Base-by-base conservation (phyloP, 169 alveolate species). In the Haemoproteus tartakovskyi region DNA sequence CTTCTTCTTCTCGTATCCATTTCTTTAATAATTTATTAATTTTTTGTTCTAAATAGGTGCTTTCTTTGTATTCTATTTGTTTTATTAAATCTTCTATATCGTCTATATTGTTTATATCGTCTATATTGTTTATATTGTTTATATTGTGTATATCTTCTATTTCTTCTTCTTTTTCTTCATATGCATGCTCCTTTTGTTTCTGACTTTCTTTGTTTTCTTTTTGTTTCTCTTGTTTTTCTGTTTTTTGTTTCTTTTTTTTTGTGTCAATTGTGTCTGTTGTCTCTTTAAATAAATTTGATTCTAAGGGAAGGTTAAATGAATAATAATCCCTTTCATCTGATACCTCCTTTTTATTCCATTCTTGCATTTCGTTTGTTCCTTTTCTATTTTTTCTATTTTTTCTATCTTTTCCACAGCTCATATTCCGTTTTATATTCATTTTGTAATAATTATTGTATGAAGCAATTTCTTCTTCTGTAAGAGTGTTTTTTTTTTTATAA, bases 1-100 rank as follows among this genome's bases (percentile, higher is more conserved):
- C 81, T 9, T 64, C 64, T 64, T 64, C 81, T 38, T 64, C 81
- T 52, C 40, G 19, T 3, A 64, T 47, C 81, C 81, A 64, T 46
- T 64, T 64, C 21, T 64, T 43, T 22, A 64, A 18, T 33, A 64
- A 33, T 22, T 21, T 14, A 18, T 51, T 46, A 12, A 64, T 52
- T 56, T 47, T 51, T 45, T 51, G 50, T 38, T 64, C 81, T 30
- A 64, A 51, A 56, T 64, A 51, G 21, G 70, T 52, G 46, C 57
- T 64, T 52, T 64, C 81, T 26, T 56, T 51, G 14, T 48, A 2
- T 14, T 64, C 81, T 16, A 64, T 12, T 24, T 51, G 51, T 51
- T 64, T 50, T 18, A 64, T 64, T 26, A 64, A 14, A 6, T 52
- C 48, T 11, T 64, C 22, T 6, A 48, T 30, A 16, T 48, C 12